Conservation (phyloP, 192 early-diverging fungal genomes). For the Podochytrium sp. region DNA sequence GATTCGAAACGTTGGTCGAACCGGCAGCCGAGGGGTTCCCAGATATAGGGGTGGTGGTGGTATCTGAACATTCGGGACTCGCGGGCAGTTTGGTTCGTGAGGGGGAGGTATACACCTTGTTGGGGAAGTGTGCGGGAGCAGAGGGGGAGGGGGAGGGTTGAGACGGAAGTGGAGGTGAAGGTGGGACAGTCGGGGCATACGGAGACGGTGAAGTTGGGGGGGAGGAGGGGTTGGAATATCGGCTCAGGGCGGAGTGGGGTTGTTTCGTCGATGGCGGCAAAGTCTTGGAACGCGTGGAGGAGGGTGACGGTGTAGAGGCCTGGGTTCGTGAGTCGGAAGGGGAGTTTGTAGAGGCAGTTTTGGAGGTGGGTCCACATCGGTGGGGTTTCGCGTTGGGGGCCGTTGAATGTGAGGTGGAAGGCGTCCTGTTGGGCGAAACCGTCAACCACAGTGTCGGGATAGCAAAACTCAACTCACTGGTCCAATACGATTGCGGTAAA, state of each 20-base stretch:
- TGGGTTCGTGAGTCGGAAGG: slow-evolving; percentile 7
- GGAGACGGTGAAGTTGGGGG: not conserved
- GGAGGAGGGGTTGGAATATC: not conserved
- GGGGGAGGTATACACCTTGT: not conserved
- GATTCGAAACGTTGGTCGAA: slow-evolving; percentile 10
- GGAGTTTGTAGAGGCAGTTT: slow-evolving; percentile 27
- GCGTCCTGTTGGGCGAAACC: slow-evolving; percentile 1
- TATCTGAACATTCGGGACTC: not conserved
- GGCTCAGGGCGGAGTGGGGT: not conserved
- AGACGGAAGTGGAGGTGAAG: not conserved
- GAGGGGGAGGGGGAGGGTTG: not conserved
- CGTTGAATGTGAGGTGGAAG: slow-evolving; percentile 11
- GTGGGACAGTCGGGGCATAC: slow-evolving; percentile 19
- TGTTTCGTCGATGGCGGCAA: slow-evolving; percentile 14
- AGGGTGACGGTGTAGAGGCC: not conserved
- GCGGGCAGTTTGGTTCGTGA: not conserved
- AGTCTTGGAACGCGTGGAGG: slow-evolving; percentile 6
- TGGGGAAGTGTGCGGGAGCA: not conserved
- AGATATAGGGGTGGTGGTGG: not conserved
- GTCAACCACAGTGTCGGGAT: not conserved
- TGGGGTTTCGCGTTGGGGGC: not conserved
- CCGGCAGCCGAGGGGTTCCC: not conserved
- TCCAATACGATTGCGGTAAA: not conserved
- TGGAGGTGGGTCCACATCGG: slow-evolving; percentile 16
- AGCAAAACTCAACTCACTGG: not conserved